A percentile compares a stretch with the other conserved stretches of the same genome.
Conservation (phyloP, 2,329 filamentous ascomycete species). For the Hirsutella thompsonii region DNA sequence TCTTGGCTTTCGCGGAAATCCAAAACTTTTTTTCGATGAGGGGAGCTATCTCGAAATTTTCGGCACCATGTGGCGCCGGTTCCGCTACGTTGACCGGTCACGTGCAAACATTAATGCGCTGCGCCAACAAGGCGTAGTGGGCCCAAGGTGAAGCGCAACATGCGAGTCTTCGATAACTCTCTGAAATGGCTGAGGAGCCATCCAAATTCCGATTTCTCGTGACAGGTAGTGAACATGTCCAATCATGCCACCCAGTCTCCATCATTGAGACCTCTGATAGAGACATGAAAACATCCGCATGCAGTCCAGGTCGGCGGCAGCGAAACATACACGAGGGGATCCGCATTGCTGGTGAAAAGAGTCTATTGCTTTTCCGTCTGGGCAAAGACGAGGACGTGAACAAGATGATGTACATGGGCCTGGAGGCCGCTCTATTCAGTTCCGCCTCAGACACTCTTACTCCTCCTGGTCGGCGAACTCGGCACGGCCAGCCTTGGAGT, state of each 20-base stretch:
- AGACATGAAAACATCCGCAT: too few relatives aligned
- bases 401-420: conserved; percentile 25
- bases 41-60: conserved; percentile 12
- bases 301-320: too few relatives aligned
- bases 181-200: too few relatives aligned
- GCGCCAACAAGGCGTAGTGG: too few relatives aligned
- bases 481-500: conserved; percentile 62
- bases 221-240: too few relatives aligned
- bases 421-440: conserved; percentile 17
- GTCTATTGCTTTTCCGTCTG: conserved; percentile 25
- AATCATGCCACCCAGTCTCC: too few relatives aligned
- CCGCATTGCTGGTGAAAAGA: background rate
- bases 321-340: too few relatives aligned
- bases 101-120: too few relatives aligned
- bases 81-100: conserved; percentile 9
- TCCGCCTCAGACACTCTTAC: conserved; percentile 11
- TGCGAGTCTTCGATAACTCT: too few relatives aligned
- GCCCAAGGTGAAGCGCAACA: too few relatives aligned
- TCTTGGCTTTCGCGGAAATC: conserved; percentile 9
- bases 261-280: too few relatives aligned
- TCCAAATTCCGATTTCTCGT: too few relatives aligned
- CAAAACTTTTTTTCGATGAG: conserved; percentile 17
- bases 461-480: conserved; percentile 32
- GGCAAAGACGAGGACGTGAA: conserved; percentile 9
- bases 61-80: conserved; percentile 19